Base-by-base conservation (phyloP, 1,139 yeast genomes). In the Kurtzmaniella quercitrusa region DNA sequence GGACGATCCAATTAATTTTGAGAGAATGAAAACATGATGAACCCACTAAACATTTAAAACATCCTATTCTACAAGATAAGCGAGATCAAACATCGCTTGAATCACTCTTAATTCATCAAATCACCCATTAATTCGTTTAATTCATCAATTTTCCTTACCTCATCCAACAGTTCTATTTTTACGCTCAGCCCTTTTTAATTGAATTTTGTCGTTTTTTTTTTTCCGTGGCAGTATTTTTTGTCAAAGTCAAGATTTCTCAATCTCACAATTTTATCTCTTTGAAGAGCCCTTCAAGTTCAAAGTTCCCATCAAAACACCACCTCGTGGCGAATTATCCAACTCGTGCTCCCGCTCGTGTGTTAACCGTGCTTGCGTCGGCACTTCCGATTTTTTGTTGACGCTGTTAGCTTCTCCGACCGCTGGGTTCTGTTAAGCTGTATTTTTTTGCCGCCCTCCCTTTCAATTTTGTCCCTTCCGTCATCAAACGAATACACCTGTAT, bases 281-380 rank as follows among this genome's bases (percentile, higher is more conserved):
- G 34, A 30, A 30, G 34, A 14, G 18, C 34, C 34, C 34, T 30
- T 30, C 34, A 30, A 30, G 16, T 30, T 30, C 18, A 30, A 14
- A 14, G 18, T 30, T 30, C 34, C 34, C 16, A 30, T 5, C 7
- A 30, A 30, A 14, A 14, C 34, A 4, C 34, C 34, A 30, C 34
- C n/a, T 30, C 34, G 34, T 30, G 34, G 34, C 34, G 34, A 30
- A 3, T 12, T 14, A 12, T 12, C 18, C 34, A 16, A 30, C 34
- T 30, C 34, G 34, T 30, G 18, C 34, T 14, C 5, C 18, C 16
- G 34, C 18, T 30, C 34, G 34, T 16, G 34, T 30, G 34, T 30
- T 30, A 14, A 30, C 34, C 18, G 34, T 30, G 18, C 34, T 30
- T 30, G 18, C 16, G 18, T 14, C 18, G 34, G 34, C 34, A 14